These are phyloP conservation scores for Colletotrichum gigasporum DNA, from an alignment of 2,329 filamentous ascomycete genomes.

Conservation along the genomic window DNA sequence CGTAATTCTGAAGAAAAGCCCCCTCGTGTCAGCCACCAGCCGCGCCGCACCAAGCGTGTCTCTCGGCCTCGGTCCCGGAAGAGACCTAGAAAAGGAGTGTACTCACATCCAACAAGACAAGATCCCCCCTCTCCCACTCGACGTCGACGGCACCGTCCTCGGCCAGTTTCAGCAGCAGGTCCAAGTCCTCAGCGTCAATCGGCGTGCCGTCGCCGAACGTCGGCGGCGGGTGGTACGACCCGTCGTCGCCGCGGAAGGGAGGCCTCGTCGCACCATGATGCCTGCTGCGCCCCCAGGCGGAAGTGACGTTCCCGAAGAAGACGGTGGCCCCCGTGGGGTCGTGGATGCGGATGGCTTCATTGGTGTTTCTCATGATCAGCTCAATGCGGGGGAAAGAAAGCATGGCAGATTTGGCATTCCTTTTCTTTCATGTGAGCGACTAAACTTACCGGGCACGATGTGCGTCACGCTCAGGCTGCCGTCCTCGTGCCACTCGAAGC, in stretches of 20 bases:
- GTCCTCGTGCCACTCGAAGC: conserved; percentile 45
- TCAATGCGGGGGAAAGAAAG: no score
- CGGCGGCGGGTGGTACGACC: conserved; percentile 45
- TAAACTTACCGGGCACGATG: conserved; percentile 38
- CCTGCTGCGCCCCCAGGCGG: conserved; percentile 44
- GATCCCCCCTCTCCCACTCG: conserved; percentile 41
- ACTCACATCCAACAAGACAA: conserved; percentile 43
- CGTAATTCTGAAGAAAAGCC: conserved; percentile 39
- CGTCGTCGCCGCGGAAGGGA: conserved; percentile 43
- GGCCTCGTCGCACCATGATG: conserved; percentile 43
- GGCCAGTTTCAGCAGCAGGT: conserved; percentile 40
- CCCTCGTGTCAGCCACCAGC: conserved; percentile 18
- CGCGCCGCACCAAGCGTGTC: no score
- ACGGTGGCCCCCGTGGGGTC: conserved; percentile 37
- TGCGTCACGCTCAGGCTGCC: conserved; percentile 46
- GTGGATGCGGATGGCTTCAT: conserved; percentile 39
- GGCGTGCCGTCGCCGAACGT: conserved; percentile 40
- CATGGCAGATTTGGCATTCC: no score
- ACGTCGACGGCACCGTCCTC: conserved; percentile 38
- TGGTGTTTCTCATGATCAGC: neutral
- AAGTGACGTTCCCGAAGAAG: conserved; percentile 47
- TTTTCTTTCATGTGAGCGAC: neutral
- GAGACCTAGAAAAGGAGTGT: no score
- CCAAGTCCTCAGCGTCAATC: conserved; percentile 41
- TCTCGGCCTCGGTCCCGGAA: no score